These are phyloP conservation scores for Blastosporella zonata DNA, from an alignment of 1,284 basidiomycete species.

Conservation along the genomic window DNA sequence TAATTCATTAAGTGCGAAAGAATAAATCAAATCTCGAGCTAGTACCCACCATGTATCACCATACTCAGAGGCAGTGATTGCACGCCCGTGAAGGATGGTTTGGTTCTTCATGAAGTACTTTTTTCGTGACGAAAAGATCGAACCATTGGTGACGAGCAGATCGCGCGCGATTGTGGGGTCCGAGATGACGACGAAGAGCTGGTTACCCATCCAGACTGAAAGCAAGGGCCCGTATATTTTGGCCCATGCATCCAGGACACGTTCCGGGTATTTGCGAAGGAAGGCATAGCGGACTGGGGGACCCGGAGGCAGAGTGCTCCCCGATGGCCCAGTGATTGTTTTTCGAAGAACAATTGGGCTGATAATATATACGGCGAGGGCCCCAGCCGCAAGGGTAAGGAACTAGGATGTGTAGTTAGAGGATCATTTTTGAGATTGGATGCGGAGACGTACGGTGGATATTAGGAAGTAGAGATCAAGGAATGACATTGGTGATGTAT, in stretches of 20 bases:
- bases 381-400: background rate
- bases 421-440: background rate
- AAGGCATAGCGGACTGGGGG: slow-evolving; percentile 31
- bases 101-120: slow-evolving; percentile 41
- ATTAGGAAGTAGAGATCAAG: background rate
- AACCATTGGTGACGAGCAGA: slow-evolving; percentile 38
- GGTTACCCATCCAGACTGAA: slow-evolving; percentile 40
- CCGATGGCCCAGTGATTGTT: slow-evolving; percentile 22
- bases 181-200: slow-evolving; percentile 40
- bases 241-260: slow-evolving; percentile 33
- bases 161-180: slow-evolving; percentile 41
- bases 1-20: background rate
- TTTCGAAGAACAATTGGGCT: slow-evolving; percentile 12
- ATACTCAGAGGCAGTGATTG: slow-evolving; percentile 40
- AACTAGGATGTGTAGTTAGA: background rate
- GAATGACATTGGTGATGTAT: background rate
- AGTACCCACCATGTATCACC: slow-evolving; percentile 35
- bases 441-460: background rate
- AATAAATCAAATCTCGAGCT: background rate
- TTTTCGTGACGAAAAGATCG: slow-evolving; percentile 39
- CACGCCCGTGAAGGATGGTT: slow-evolving; percentile 35
- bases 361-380: slow-evolving; percentile 3
- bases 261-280: slow-evolving; percentile 36
- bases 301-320: slow-evolving; percentile 32
- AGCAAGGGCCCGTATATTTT: slow-evolving; percentile 35